These are phyloP conservation scores for Alectoria sarmentosa DNA, from an alignment of 495 filamentous ascomycete genomes.

Conservation along the genomic window DNA sequence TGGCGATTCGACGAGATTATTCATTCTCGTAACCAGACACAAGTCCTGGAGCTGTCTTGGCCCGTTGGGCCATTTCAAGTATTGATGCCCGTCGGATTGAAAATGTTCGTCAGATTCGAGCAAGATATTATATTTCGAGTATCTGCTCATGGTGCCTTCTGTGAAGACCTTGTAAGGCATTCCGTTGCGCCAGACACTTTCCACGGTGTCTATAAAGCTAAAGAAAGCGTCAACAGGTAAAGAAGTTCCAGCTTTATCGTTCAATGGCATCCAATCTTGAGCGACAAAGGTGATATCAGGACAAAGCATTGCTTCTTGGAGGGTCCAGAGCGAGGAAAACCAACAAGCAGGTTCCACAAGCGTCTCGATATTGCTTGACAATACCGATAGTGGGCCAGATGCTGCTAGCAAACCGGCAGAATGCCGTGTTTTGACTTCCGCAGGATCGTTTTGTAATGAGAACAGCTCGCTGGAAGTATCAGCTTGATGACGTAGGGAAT, in stretches of 20 bases:
- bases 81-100: not conserved
- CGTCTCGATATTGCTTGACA: not conserved
- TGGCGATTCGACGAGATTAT: not conserved
- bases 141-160: constrained; percentile 2
- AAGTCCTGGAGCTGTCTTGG: constrained; percentile 5
- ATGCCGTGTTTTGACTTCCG: not conserved
- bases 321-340: constrained; percentile 11
- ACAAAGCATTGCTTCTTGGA: constrained; percentile 11
- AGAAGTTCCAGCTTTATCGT: not conserved
- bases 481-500: not conserved
- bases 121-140: not conserved
- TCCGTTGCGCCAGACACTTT: not conserved
- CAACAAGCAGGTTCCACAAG: not conserved
- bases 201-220: not conserved
- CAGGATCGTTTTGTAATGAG: not conserved
- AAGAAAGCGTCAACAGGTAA: not conserved
- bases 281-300: not conserved
- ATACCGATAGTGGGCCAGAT: not conserved
- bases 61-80: not conserved
- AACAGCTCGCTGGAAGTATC: not conserved
- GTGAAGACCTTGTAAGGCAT: constrained; percentile 1
- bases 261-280: not conserved
- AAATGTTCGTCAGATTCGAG: not conserved
- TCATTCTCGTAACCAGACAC: not conserved
- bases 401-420: not conserved